Evolutionary conservation across 805 yeast genomes (phyloP), one percentile per base, ranked within the genome.

Genomic region (Candida taoyuanica): DNA sequence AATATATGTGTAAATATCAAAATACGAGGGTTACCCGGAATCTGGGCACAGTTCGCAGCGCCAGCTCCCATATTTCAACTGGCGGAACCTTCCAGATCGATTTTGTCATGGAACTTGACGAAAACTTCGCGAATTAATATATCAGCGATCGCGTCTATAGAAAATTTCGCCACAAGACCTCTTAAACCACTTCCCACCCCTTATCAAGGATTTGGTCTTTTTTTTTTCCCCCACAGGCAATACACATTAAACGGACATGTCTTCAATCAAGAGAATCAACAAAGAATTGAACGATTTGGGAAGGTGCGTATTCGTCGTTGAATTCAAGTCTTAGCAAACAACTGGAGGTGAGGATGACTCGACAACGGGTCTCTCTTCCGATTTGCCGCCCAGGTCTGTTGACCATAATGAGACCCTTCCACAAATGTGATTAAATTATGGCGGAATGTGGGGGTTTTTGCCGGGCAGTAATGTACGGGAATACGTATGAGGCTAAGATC

Each of bases 241-340:
- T 17, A 27, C 20, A 15, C 33, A 33, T 27, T 30, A 19, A 26
- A 31, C 31, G 17, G 34, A 29, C 5, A 49, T 50, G 54, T 93
- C 39, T 7, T 35, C 98, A 51, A 73, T 79, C 56, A 93, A 93
- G 70, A 88, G 98, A 76, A 87, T 91, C 58, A 85, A 86, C 69
- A 91, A 91, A 70, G 98, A 91, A 71, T 76, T 93, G 57, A 81
- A 82, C 56, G 98, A 93, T 66, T 75, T 91, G 61, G 96, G 96
- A 63, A 83, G 87, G 89, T 82, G 73, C 65, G 89, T 81, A 21
- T 21, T 21, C 11, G 7, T 21, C 9, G 7, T 21, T 7, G 9
- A 21, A 21, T 8, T 8, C 7, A 21, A 7, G 11, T 21, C 24
- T 7, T 8, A 21, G 7, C 9, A 21, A 21, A 21, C 24, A 21